phyloP scores from a whole-genome alignment of 495 filamentous ascomycete genomes.

The Daldinia concentrica region DNA sequence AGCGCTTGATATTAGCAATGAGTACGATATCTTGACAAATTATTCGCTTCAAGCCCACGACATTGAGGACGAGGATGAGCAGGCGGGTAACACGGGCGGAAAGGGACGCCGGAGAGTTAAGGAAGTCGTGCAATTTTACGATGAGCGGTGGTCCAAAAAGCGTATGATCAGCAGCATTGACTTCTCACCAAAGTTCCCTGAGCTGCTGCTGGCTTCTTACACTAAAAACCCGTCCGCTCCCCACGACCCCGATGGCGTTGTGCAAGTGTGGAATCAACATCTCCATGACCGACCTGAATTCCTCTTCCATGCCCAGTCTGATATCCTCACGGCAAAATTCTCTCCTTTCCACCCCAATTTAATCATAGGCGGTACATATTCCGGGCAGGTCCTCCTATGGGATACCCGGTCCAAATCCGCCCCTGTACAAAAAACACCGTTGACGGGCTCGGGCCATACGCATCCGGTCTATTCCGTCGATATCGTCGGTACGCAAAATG shows the following conservation, averaged over 20 bases:
- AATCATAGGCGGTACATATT: conserved; percentile 94
- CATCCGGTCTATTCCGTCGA: conserved; percentile 96
- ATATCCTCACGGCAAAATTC: conserved; percentile 94
- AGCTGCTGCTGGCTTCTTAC: conserved; percentile 91
- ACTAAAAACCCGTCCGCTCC: conserved; percentile 96
- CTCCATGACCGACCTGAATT: conserved; percentile 93
- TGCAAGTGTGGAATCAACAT: conserved; percentile 97
- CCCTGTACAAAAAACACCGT: conserved; percentile 93
- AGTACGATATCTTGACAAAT: conserved; percentile 92
- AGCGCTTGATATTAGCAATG: conserved; percentile 79
- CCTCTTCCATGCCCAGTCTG: conserved; percentile 94
- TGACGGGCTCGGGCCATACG: conserved; percentile 91
- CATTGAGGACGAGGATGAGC: conserved; percentile 85
- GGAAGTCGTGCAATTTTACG: conserved; percentile 91
- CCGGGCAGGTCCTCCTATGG: conserved; percentile 97
- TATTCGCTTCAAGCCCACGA: conserved; percentile 82
- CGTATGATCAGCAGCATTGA: conserved; percentile 92
- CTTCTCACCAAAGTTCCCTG: conserved; percentile 94
- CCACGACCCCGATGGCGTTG: conserved; percentile 91
- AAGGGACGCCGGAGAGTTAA: conserved; percentile 82
- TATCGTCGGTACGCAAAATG: conserved; percentile 97
- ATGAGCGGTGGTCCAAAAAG: conserved; percentile 96
- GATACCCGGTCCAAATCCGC: conserved; percentile 88
- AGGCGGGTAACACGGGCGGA: conserved; percentile 70
- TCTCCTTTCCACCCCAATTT: conserved; percentile 97